phyloP scores from a whole-genome alignment of 2,329 filamentous ascomycete species.

The Neopestalotiopsis clavispora region DNA sequence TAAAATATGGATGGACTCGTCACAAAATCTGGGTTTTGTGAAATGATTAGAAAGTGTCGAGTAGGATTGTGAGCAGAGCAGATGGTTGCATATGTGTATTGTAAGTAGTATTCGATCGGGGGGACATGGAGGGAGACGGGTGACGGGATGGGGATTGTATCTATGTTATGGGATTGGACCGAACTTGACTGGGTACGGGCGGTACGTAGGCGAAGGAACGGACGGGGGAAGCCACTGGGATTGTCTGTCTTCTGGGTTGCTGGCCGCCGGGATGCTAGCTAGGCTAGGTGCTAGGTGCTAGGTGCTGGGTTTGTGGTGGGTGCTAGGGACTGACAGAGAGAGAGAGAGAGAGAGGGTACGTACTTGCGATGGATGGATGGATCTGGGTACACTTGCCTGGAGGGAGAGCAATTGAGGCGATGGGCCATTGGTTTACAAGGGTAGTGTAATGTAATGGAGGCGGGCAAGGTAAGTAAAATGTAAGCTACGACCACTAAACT shows the following conservation, averaged over 20 bases:
- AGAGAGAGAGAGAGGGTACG: too few relatives aligned
- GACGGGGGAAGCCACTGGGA: too few relatives aligned
- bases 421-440: background rate
- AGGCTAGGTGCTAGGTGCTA: too few relatives aligned
- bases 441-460: conserved; percentile 1
- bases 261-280: too few relatives aligned
- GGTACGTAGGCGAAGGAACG: background rate
- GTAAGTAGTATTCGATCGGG: background rate
- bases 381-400: background rate
- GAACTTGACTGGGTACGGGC: background rate
- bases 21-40: background rate
- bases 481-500: background rate
- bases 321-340: too few relatives aligned
- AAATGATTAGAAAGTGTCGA: background rate
- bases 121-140: background rate
- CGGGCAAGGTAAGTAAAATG: background rate
- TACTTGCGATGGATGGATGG: background rate
- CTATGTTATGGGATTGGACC: background rate
- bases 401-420: background rate
- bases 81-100: background rate
- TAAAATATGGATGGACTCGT: background rate
- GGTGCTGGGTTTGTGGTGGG: too few relatives aligned
- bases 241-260: too few relatives aligned
- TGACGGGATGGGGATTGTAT: background rate
- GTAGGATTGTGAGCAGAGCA: background rate